Conservation (phyloP, 78 protist genomes). For the Corallochytrium limacisporum region DNA sequence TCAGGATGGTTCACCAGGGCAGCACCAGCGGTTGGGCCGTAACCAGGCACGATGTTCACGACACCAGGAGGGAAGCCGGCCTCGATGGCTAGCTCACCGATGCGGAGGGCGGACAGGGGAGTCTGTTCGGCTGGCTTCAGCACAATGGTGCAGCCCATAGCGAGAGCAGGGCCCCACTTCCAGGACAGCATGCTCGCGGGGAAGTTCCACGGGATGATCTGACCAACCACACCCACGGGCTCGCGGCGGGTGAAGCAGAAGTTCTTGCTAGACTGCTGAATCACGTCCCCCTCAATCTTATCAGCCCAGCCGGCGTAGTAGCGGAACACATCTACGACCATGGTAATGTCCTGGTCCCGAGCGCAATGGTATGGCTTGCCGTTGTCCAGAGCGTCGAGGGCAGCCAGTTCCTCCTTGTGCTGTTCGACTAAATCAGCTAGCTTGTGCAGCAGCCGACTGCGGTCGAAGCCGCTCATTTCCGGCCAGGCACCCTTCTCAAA, state of each 20-base stretch:
- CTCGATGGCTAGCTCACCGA: slow-evolving; percentile 34
- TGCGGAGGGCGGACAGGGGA: slow-evolving; percentile 53
- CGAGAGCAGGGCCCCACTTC: slow-evolving; percentile 51
- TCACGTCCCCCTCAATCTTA: slow-evolving; percentile 20
- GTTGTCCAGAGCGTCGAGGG: slow-evolving; percentile 11
- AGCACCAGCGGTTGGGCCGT: slow-evolving; percentile 6
- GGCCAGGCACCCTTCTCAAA: slow-evolving; percentile 21
- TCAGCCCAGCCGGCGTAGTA: slow-evolving; percentile 40
- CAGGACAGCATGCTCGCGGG: slow-evolving; percentile 10
- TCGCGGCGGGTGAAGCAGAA: slow-evolving; percentile 3
- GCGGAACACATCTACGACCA: background rate
- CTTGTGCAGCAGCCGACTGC: slow-evolving; percentile 30
- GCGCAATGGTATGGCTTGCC: slow-evolving; percentile 32
- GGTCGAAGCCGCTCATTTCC: too few species aligned
- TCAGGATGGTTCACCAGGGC: slow-evolving; percentile 18
- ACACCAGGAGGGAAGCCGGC: slow-evolving; percentile 75
- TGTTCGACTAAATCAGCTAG: slow-evolving; percentile 61
- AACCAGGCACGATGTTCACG: slow-evolving; percentile 53
- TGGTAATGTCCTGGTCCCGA: background rate
- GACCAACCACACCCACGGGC: slow-evolving; percentile 29
- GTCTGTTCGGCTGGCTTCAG: slow-evolving; percentile 66
- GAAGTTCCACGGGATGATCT: slow-evolving; percentile 37
- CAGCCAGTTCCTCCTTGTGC: background rate
- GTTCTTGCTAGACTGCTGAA: background rate
- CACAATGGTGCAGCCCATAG: slow-evolving; percentile 61